Evolutionary conservation across 2,329 filamentous ascomycete species (phyloP).

Genomic region (Fusarium ambrosium): DNA sequence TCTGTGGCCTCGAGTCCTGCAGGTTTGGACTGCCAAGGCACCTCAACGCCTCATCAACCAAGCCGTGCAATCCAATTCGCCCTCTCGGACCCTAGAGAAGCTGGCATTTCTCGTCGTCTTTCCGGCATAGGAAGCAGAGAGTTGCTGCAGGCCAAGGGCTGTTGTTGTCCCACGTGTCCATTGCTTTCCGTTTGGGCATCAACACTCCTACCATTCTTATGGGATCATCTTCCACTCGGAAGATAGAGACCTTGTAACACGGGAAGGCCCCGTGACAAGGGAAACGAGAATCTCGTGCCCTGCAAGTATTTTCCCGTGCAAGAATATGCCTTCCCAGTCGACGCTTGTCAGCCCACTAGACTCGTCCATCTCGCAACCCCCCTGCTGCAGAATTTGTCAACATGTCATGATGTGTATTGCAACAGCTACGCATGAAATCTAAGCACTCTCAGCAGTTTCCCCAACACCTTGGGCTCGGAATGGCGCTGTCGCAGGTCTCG

Average conservation of each 20-base stretch:
- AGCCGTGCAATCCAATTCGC: neutral
- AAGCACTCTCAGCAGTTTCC: neutral
- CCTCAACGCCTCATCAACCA: neutral
- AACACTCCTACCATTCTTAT: neutral
- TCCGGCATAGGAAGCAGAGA: neutral
- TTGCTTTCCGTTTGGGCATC: neutral
- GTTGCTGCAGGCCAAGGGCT: neutral
- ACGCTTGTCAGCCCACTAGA: slow-evolving; percentile 1
- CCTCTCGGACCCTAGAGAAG: neutral
- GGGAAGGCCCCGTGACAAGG: neutral
- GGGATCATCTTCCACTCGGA: neutral
- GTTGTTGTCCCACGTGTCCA: neutral
- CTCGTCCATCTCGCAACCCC: neutral
- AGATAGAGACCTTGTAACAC: neutral
- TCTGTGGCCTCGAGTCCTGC: neutral
- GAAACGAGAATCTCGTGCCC: neutral
- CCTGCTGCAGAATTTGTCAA: slow-evolving; percentile 9
- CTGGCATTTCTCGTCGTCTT: neutral
- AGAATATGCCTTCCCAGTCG: neutral
- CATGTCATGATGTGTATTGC: slow-evolving; percentile 1
- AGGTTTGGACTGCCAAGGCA: slow-evolving; percentile 2
- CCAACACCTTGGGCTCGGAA: neutral
- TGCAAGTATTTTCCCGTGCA: neutral
- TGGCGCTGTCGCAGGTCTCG: neutral
- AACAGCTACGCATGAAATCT: slow-evolving; percentile 5